Base-by-base conservation (phyloP, 2,329 filamentous ascomycete genomes). In the Neoascochyta sp. region DNA sequence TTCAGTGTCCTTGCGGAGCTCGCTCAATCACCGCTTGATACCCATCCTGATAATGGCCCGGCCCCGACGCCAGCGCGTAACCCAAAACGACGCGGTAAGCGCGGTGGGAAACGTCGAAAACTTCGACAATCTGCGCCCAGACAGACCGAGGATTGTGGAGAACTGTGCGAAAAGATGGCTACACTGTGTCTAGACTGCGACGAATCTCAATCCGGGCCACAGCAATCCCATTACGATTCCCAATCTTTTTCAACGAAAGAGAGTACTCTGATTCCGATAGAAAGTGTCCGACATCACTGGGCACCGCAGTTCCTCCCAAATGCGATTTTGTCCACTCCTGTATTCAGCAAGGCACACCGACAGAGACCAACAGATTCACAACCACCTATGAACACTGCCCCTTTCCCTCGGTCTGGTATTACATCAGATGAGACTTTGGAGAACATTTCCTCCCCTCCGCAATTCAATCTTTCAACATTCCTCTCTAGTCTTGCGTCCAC, bases 1-100 rank as follows among this genome's bases (percentile, higher is more conserved):
- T 57, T 59, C 35, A 51, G 50, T 22, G 26, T 56, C 16, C 41
- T 57, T 12, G 47, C 48, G 9, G 46, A 49, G 6, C 37, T 47
- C 13, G 34, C 47, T 7, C 45, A 42, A 10, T 30, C 44, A 12
- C 24, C 48, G 5, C 32, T 39, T n/a, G 38, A 47, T n/a, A 42
- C 41, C 23, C 39, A 44, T 7, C 49, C 33, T 43, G 20, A 35
- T 8, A 47, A 52, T 27, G 47, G 53, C 22, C 44, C 51, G 20
- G 17, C 29, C 6, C 36, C 44, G 6, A 36, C 38, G 4, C 18
- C 43, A 7, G 28, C 19, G 16, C 9, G 29, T 4, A 22, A 14
- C 16, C 15, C 24, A 13, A 39, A 34, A 27, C 41, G 40, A 28
- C 46, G 47, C 10, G 35, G 50, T 12, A 53, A 44, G 29, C 47